A percentile compares a stretch with the other conserved stretches of the same genome.
Evolutionary conservation across 2,329 filamentous ascomycete species (phyloP).

Genomic region (Penicillium expansum): DNA sequence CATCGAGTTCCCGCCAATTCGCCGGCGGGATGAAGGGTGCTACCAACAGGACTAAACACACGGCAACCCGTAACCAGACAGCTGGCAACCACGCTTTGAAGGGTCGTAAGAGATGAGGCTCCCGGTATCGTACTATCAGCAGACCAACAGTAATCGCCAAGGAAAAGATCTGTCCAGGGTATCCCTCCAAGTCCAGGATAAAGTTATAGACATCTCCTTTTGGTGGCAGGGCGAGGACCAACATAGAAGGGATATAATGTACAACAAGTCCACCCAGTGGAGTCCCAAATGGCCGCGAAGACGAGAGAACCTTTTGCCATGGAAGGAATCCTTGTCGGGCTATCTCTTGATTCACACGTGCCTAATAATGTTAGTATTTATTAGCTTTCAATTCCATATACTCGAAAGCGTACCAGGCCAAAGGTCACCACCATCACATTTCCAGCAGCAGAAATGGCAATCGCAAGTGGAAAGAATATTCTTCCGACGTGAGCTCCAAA

Average conservation of each 20-base stretch:
- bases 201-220: conserved; percentile 68
- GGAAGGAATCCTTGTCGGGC: conserved; percentile 69
- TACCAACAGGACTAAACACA: conserved; percentile 56
- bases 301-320: conserved; percentile 59
- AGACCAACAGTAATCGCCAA: conserved; percentile 59
- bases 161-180: conserved; percentile 61
- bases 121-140: conserved; percentile 58
- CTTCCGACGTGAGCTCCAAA: conserved; percentile 61
- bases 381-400: neutral
- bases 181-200: conserved; percentile 69
- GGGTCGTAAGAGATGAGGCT: conserved; percentile 60
- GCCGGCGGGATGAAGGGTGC: conserved; percentile 63
- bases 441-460: conserved; percentile 65
- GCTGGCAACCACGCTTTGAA: conserved; percentile 65
- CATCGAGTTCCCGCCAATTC: conserved; percentile 46
- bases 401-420: conserved; percentile 53
- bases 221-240: conserved; percentile 65
- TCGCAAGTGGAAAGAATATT: conserved; percentile 59
- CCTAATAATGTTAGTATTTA: conserved; percentile 45
- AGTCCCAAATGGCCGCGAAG: conserved; percentile 64
- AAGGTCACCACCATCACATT: conserved; percentile 74
- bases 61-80: conserved; percentile 53
- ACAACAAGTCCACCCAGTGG: conserved; percentile 66
- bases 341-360: conserved; percentile 69
- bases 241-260: conserved; percentile 65